These are phyloP conservation scores for Litchi chinensis DNA, from an alignment of 345 rosid species.

Conservation along the genomic window DNA sequence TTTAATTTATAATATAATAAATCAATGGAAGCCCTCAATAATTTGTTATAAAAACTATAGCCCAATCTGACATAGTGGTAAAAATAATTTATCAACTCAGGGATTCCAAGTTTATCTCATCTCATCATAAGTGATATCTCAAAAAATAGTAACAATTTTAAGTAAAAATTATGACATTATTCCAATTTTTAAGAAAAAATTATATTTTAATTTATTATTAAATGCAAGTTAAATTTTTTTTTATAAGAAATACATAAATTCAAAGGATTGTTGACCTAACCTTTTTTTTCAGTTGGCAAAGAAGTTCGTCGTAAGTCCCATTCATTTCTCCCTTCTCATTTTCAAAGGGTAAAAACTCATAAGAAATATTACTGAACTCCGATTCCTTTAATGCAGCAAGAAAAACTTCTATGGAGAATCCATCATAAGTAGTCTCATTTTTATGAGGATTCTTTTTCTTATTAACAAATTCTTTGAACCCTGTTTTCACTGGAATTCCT, in stretches of 20 bases:
- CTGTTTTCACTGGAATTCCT: conserved; percentile 38
- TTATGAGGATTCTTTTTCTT: conserved; percentile 16
- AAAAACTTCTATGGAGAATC: conserved; percentile 47
- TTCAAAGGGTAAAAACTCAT: conserved; percentile 27
- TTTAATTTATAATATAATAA: too few relatives aligned
- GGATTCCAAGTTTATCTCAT: too few relatives aligned
- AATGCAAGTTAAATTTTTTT: too few relatives aligned
- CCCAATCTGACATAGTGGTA: too few relatives aligned
- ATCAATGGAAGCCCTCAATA: too few relatives aligned
- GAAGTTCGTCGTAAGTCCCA: conserved; percentile 32
- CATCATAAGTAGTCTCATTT: conserved; percentile 3
- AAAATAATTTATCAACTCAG: too few relatives aligned
- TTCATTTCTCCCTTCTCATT: conserved; percentile 10
- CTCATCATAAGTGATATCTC: too few relatives aligned
- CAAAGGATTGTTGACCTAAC: conserved; percentile 6
- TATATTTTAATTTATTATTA: too few relatives aligned
- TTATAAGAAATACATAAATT: background rate
- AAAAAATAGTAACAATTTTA: too few relatives aligned
- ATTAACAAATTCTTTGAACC: conserved; percentile 40
- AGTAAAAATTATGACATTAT: too few relatives aligned
- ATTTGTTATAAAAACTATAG: too few relatives aligned
- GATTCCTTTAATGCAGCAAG: conserved; percentile 27
- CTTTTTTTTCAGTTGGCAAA: conserved; percentile 14
- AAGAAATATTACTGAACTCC: conserved; percentile 21
- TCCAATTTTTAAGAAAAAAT: too few relatives aligned